Percentiles rank a stretch among this genome's conserved stretches.
Evolutionary conservation across 2,329 filamentous ascomycete genomes (phyloP).

Genomic region (Elsinoe batatas): DNA sequence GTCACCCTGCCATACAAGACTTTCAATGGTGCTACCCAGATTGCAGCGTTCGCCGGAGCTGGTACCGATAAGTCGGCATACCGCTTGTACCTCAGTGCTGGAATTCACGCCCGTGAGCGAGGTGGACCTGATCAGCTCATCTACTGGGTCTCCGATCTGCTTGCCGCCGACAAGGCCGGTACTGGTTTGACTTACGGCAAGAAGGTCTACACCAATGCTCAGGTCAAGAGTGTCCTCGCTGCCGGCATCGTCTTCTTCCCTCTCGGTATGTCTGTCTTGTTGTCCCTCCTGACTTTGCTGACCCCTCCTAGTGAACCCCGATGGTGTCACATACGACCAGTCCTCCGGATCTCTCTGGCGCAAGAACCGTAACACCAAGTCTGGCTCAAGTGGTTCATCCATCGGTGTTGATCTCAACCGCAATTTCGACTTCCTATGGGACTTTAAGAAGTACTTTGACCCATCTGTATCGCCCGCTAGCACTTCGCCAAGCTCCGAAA

Average conservation of each 20-base stretch:
- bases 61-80: slow-evolving; percentile 35
- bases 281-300: too few species aligned
- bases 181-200: slow-evolving; percentile 44
- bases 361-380: slow-evolving; percentile 45
- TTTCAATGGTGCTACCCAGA: slow-evolving; percentile 33
- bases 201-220: slow-evolving; percentile 41
- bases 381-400: slow-evolving; percentile 24
- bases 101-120: slow-evolving; percentile 49
- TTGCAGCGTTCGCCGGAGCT: slow-evolving; percentile 38
- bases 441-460: slow-evolving; percentile 41
- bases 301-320: slow-evolving; percentile 39
- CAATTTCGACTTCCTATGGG: slow-evolving; percentile 51
- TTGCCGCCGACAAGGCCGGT: slow-evolving; percentile 42
- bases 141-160: slow-evolving; percentile 49
- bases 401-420: slow-evolving; percentile 46
- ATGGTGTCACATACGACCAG: slow-evolving; percentile 46
- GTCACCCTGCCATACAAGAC: slow-evolving; percentile 38
- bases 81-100: slow-evolving; percentile 44
- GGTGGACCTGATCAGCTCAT: slow-evolving; percentile 47
- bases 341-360: slow-evolving; percentile 43
- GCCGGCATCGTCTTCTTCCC: slow-evolving; percentile 46
- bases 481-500: slow-evolving; percentile 35
- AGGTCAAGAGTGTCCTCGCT: slow-evolving; percentile 43
- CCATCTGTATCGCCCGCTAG: slow-evolving; percentile 32
- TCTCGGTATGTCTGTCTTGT: not conserved